Conservation (phyloP, 2,329 filamentous ascomycete species). For the Fusarium tuaranense region DNA sequence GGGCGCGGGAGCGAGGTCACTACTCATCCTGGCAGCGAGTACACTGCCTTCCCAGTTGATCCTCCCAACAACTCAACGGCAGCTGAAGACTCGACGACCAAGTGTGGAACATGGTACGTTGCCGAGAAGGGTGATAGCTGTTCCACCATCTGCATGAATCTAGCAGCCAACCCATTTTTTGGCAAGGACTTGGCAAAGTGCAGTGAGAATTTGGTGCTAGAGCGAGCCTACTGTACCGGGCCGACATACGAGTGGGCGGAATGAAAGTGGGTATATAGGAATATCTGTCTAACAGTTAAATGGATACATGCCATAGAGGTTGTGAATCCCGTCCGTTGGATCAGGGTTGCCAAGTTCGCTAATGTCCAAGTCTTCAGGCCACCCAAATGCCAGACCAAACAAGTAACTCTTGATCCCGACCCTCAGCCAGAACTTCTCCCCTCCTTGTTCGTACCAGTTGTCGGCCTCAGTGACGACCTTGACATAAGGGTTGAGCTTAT, state of each 20-base stretch:
- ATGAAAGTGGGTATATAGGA: not conserved
- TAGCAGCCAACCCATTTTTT: not conserved
- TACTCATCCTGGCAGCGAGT: not conserved
- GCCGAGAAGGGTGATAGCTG: not conserved
- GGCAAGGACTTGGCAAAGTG: not conserved
- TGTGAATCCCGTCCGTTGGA: not conserved
- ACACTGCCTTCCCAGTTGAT: not conserved
- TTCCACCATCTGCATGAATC: not conserved
- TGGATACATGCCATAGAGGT: not conserved
- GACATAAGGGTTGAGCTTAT: not conserved
- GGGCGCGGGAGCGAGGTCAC: not conserved
- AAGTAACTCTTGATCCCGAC: not conserved
- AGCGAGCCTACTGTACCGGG: not conserved
- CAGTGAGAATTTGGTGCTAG: not conserved
- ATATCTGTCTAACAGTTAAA: not conserved
- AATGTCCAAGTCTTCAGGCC: not conserved
- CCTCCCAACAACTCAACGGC: not conserved
- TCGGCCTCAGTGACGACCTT: not conserved
- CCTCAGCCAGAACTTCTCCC: not conserved
- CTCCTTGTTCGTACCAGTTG: not conserved
- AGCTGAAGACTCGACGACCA: not conserved
- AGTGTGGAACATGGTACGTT: not conserved
- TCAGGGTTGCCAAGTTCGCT: not conserved
- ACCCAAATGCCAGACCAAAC: not conserved
- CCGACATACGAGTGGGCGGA: not conserved